Conservation (phyloP, 768 basidiomycete species). For the Leccinellum rugosiceps region DNA sequence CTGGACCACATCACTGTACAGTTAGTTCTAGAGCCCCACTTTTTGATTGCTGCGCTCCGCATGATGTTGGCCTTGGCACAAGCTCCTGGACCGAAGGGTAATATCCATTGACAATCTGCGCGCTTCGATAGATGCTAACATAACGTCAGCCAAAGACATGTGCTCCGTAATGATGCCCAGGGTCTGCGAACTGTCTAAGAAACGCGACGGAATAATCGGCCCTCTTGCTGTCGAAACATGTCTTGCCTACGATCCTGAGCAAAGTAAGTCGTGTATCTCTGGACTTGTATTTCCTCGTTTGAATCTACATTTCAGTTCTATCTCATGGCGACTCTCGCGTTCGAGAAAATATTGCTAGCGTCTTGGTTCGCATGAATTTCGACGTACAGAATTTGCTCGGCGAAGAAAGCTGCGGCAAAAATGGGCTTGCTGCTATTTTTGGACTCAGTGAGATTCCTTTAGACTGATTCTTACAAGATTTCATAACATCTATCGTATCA, state of each 20-base stretch:
- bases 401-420: background rate
- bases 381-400: background rate
- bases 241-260: background rate
- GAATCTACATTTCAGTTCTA: background rate
- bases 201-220: background rate
- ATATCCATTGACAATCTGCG: background rate
- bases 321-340: background rate
- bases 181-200: conserved; percentile 5
- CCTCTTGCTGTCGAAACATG: conserved; percentile 5
- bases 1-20: background rate
- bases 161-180: conserved; percentile 3
- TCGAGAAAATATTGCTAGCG: background rate
- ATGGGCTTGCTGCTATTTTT: background rate
- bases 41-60: background rate
- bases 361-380: background rate
- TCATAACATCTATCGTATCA: background rate
- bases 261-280: background rate
- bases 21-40: background rate
- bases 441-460: background rate
- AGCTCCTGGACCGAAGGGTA: conserved; percentile 5
- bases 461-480: background rate
- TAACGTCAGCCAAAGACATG: background rate
- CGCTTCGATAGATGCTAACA: background rate
- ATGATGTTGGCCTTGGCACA: background rate
- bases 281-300: background rate